Evolutionary conservation across 352 stramenopile species (phyloP).

Genomic region (Blastocystis sp.): DNA sequence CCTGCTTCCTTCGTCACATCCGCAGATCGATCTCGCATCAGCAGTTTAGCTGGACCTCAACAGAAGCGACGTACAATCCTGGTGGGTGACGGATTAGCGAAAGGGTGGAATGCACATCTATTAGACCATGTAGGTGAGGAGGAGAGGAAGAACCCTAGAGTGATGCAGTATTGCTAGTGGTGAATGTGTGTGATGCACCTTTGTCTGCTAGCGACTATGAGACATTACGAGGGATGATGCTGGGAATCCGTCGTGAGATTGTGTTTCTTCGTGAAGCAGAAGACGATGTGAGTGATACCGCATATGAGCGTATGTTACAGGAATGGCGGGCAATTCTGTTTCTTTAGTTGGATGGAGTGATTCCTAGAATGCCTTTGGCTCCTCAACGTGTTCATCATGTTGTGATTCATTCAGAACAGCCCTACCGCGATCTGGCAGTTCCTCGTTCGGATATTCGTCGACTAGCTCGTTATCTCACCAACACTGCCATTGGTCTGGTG

Average conservation of each 20-base stretch:
- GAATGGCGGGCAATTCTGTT: constrained; percentile 35
- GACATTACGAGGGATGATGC: neutral
- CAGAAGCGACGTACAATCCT: constrained; percentile 13
- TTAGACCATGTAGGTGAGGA: neutral
- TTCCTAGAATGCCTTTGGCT: neutral
- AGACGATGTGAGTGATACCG: constrained; percentile 2
- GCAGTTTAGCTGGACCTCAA: neutral
- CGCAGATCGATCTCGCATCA: constrained; percentile 22
- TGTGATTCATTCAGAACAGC: neutral
- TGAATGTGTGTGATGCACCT: constrained; percentile 60
- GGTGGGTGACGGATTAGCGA: constrained; percentile 1
- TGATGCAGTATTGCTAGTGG: constrained; percentile 47
- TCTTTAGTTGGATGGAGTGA: neutral
- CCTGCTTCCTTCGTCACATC: constrained; percentile 11
- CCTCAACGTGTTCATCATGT: constrained; percentile 52
- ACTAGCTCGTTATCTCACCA: constrained; percentile 83
- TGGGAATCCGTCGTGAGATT: constrained; percentile 56
- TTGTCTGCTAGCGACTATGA: constrained; percentile 3
- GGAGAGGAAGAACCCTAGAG: neutral
- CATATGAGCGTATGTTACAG: constrained; percentile 43
- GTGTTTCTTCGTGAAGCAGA: constrained; percentile 46
- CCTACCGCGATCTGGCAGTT: constrained; percentile 3
- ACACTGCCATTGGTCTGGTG: constrained; percentile 85
- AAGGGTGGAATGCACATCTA: constrained; percentile 16
- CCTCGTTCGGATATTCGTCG: constrained; percentile 73